Conservation (phyloP, 805 yeast species). For the Candida sanyiensis region DNA sequence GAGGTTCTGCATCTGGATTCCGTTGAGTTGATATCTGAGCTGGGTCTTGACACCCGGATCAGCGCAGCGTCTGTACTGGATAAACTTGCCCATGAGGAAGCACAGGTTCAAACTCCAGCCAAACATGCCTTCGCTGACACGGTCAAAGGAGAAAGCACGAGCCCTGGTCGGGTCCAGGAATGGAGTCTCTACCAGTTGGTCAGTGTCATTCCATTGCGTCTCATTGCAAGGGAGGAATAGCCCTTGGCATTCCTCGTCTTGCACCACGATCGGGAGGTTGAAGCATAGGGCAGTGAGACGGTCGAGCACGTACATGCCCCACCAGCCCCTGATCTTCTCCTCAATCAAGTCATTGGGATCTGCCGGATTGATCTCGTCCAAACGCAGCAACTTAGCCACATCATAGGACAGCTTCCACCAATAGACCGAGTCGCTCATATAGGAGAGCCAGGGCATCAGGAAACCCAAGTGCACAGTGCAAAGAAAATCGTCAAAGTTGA, state of each 20-base stretch:
- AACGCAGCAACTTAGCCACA: conserved; percentile 6
- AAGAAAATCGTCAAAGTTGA: conserved; percentile 21
- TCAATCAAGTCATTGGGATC: conserved; percentile 29
- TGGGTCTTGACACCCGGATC: neutral
- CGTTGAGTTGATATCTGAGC: conserved; percentile 15
- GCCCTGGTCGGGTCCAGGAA: conserved; percentile 26
- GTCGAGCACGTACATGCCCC: conserved; percentile 36
- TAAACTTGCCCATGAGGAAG: conserved; percentile 29
- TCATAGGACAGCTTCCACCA: conserved; percentile 24
- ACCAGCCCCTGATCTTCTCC: conserved; percentile 37
- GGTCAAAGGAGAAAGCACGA: conserved; percentile 23
- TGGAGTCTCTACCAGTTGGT: conserved; percentile 24
- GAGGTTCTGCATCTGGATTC: conserved; percentile 11
- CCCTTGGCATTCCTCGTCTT: conserved; percentile 28
- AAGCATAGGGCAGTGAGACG: conserved; percentile 34
- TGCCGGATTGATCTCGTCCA: conserved; percentile 11
- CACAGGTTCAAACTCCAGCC: conserved; percentile 35
- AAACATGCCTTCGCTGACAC: conserved; percentile 30
- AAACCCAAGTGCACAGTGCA: conserved; percentile 20
- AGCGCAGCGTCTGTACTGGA: conserved; percentile 13
- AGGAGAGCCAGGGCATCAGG: conserved; percentile 24
- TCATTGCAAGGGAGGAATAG: conserved; percentile 32
- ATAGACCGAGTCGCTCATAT: conserved; percentile 20
- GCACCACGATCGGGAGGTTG: conserved; percentile 28
- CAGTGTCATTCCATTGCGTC: conserved; percentile 27